Percentiles rank a stretch among this genome's conserved stretches.
Evolutionary conservation across 2,329 filamentous ascomycete genomes (phyloP).

Genomic region (Colletotrichum graminicola): DNA sequence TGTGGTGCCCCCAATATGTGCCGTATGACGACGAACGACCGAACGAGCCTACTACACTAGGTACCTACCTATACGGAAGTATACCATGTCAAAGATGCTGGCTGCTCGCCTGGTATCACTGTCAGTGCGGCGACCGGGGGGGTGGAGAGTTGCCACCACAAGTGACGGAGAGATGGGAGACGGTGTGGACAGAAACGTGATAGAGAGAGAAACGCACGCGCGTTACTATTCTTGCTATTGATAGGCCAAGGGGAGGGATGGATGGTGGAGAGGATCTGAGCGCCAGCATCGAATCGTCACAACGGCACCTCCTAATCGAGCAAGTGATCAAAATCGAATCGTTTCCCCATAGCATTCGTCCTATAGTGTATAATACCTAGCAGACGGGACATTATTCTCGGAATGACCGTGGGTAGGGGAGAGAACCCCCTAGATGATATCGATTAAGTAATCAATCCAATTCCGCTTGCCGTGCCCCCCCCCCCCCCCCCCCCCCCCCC

Average conservation of each 20-base stretch:
- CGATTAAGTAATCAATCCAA: not conserved
- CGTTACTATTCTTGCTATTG: not conserved
- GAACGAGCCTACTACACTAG: not conserved
- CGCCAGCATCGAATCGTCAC: not conserved
- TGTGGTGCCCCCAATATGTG: no score
- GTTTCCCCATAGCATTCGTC: no score
- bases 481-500: not conserved
- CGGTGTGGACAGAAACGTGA: not conserved
- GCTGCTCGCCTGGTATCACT: slow-evolving; percentile 23
- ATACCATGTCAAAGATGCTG: not conserved
- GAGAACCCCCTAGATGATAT: not conserved
- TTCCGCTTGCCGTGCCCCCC: not conserved
- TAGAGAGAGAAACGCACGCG: not conserved
- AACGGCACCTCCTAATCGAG: not conserved
- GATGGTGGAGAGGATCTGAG: slow-evolving; percentile 20
- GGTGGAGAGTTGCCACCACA: no score
- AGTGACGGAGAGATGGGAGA: no score
- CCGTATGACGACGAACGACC: slow-evolving; percentile 2
- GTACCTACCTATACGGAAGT: no score
- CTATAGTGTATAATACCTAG: not conserved
- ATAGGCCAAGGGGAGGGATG: not conserved
- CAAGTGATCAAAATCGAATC: not conserved
- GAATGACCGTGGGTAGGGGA: not conserved
- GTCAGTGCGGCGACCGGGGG: slow-evolving; percentile 29
- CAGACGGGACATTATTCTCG: not conserved